Conservation (phyloP, 1,139 yeast species). For the Kazachstania sp. region DNA sequence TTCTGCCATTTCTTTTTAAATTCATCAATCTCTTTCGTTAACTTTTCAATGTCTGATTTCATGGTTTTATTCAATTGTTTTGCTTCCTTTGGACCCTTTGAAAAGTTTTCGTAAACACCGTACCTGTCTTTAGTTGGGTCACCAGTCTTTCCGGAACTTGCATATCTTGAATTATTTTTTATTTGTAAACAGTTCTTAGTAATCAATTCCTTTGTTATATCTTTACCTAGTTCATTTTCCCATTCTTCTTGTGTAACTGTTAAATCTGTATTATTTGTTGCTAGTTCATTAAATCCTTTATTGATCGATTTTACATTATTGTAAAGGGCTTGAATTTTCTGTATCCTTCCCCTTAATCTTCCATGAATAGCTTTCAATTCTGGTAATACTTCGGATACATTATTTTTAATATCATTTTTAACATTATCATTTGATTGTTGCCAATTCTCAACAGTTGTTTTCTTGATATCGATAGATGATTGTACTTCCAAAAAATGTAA, state of each 20-base stretch:
- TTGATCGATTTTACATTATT: constrained; percentile 20
- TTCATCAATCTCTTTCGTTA: constrained; percentile 16
- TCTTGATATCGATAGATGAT: constrained; percentile 19
- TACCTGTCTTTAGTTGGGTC: constrained; percentile 8
- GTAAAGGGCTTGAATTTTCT: constrained; percentile 19
- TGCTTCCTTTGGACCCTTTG: constrained; percentile 22
- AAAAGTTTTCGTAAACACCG: constrained; percentile 23
- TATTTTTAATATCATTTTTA: constrained; percentile 8
- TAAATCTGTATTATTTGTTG: constrained; percentile 19
- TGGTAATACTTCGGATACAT: constrained; percentile 11
- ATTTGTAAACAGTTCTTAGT: constrained; percentile 18
- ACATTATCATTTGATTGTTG: constrained; percentile 15
- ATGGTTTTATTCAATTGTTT: constrained; percentile 19
- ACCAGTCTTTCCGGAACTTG: constrained; percentile 7
- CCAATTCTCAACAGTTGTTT: constrained; percentile 18
- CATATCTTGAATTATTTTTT: constrained; percentile 8
- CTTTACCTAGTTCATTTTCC: constrained; percentile 23
- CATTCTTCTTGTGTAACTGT: constrained; percentile 21
- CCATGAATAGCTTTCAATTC: constrained; percentile 10
- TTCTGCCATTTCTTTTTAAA: constrained; percentile 27
- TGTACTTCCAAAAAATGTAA: constrained; percentile 19
- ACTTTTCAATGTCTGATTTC: constrained; percentile 22
- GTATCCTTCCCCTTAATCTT: constrained; percentile 15
- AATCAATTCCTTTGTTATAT: constrained; percentile 18
- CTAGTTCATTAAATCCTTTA: constrained; percentile 19